Base-by-base conservation (phyloP, 1,139 yeast species). In the Yamadazyma conglobata region DNA sequence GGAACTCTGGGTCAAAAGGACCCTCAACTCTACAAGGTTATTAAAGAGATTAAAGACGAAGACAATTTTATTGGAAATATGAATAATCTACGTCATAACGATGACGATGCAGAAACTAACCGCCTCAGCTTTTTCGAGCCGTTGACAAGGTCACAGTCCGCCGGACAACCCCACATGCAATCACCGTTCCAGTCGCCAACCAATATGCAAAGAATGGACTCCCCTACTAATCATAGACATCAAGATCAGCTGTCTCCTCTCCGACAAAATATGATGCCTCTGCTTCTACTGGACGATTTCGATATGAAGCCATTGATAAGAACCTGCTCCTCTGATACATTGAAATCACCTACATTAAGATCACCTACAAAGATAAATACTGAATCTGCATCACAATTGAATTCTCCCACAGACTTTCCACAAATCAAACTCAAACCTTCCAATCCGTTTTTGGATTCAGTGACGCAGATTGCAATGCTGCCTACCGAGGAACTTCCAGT, bases 81-180 rank as follows among this genome's bases (percentile, higher is more conserved):
- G 25, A 49, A 51, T 32, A 63, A 63, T 38, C 36, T 63, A 31
- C 40, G 67, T 22, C 69, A 62, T 31, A 63, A 63, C 33, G 65
- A 60, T n/a, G n/a, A n/a, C n/a, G n/a, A n/a, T n/a, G n/a, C n/a
- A n/a, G n/a, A n/a, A n/a, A n/a, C n/a, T n/a, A n/a, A n/a, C n/a
- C n/a, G n/a, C n/a, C n/a, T n/a, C n/a, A n/a, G n/a, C n/a, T n/a
- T n/a, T n/a, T n/a, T n/a, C n/a, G n/a, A n/a, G n/a, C n/a, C n/a
- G n/a, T n/a, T n/a, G n/a, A n/a, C n/a, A n/a, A n/a, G n/a, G n/a
- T n/a, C n/a, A n/a, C n/a, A n/a, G n/a, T n/a, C n/a, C n/a, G n/a
- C n/a, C n/a, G n/a, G n/a, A n/a, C n/a, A n/a, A n/a, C n/a, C n/a
- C n/a, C n/a, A n/a, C n/a, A n/a, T n/a, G n/a, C n/a, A n/a, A n/a